These are phyloP conservation scores for Globisporangium barbulae DNA, from an alignment of 352 stramenopile genomes.

Conservation along the genomic window DNA sequence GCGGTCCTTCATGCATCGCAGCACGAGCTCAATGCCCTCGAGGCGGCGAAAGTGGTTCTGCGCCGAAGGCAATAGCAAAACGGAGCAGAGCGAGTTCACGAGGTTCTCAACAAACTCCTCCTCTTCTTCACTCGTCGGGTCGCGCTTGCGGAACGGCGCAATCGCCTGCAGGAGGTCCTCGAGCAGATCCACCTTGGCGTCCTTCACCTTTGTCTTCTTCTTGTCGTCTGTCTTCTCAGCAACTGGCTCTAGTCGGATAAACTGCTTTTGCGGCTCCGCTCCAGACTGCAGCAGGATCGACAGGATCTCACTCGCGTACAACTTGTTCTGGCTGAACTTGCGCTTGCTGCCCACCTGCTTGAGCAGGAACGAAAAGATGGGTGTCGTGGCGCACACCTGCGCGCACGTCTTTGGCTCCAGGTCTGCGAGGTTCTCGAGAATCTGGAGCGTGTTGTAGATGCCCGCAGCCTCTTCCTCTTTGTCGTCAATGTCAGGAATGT, in stretches of 20 bases:
- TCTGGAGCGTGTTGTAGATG: conserved; percentile 78
- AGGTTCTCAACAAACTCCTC: conserved; percentile 94
- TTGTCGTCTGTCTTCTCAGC: conserved; percentile 1
- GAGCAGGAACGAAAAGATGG: conserved; percentile 61
- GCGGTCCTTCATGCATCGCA: conserved; percentile 90
- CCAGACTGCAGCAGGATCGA: conserved; percentile 82
- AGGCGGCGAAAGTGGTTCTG: conserved; percentile 56
- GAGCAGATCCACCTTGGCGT: conserved; percentile 63
- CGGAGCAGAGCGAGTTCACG: conserved; percentile 84
- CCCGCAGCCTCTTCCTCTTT: conserved; percentile 65
- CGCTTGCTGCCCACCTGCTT: conserved; percentile 33
- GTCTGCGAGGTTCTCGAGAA: conserved; percentile 78
- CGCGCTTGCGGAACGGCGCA: conserved; percentile 84
- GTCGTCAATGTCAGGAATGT: conserved; percentile 22
- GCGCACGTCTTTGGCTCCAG: conserved; percentile 44
- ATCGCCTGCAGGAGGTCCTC: conserved; percentile 90
- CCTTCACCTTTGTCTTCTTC: conserved; percentile 11
- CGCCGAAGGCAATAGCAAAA: conserved; percentile 47
- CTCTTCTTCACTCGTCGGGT: conserved; percentile 76
- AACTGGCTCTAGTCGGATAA: conserved; percentile 22
- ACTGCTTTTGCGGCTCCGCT: conserved; percentile 30
- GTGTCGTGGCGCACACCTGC: conserved; percentile 41
- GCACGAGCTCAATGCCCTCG: conserved; percentile 92
- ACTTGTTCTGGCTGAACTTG: conserved; percentile 67
- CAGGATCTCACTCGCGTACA: conserved; percentile 83